Base-by-base conservation (phyloP, 2,329 filamentous ascomycete species). In the Zasmidium citrigriseum region DNA sequence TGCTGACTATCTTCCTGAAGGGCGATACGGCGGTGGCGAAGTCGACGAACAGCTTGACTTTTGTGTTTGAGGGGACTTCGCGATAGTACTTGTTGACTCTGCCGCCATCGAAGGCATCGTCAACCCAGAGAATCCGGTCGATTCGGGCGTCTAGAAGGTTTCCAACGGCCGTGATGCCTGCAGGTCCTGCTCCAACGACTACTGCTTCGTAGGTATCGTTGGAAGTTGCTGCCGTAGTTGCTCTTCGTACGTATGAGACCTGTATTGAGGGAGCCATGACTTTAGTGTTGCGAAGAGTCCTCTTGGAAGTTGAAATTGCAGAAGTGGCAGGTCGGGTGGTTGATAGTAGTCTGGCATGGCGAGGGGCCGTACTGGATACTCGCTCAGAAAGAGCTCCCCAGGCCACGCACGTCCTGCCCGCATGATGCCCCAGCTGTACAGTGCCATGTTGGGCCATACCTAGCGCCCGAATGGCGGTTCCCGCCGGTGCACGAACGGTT, bases 1-100 rank as follows among this genome's bases (percentile, higher is more conserved):
- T 73, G 51, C 80, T 75, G 50, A 82, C 74, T 47, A 87, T 78
- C 18, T 79, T 72, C 58, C 76, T 75, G 68, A 87, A 86, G 0
- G 83, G 76, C 34, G 78, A 70, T 1, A 83, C 71, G 1, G 79
- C 82, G 18, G 80, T 77, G 18, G 83, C 83, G 69, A 82, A 87
- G 24, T 82, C 76, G 58, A 84, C 73, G 68, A 88, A 87, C 21
- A 85, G 75, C 46, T 79, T 78, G 45, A 84, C 84, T 67, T 84
- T 87, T 57, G 85, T 88, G 68, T 88, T 88, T 65, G 79, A 83
- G 61, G 85, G 85, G 20, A 87, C 85, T 67, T 86, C 84, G 49
- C 84, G 78, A 67, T 88, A 88, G 67, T 76, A 77, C 58, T 76
- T 75, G 63, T 73, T 74, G 46, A 75, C 65, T 47, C 72, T 62